Percentiles rank a stretch among this genome's conserved stretches.
phyloP scores from a whole-genome alignment of 2,329 filamentous ascomycete species.

The Xylaria sp. region DNA sequence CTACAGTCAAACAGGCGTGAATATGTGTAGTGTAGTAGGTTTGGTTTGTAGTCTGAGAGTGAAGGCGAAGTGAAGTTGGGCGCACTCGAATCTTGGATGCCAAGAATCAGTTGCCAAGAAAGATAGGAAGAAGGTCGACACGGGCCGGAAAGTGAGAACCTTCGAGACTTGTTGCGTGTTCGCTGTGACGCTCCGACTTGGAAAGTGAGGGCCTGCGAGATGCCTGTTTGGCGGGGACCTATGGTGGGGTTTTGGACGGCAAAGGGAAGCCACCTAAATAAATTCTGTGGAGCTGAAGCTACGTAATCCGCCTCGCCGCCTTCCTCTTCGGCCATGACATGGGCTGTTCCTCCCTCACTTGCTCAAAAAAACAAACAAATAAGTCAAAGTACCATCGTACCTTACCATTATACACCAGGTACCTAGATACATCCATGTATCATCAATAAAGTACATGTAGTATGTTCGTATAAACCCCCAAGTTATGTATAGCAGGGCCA shows the following conservation, averaged over 20 bases:
- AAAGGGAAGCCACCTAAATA: neutral
- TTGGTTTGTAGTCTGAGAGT: neutral
- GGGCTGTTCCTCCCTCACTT: no score
- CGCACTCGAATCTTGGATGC: neutral
- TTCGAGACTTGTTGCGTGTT: neutral
- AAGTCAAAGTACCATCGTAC: no score
- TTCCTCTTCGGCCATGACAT: no score
- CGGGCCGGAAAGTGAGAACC: neutral
- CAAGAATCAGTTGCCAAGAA: neutral
- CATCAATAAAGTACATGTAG: no score
- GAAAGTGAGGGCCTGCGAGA: neutral
- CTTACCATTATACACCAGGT: no score
- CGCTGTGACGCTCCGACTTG: neutral
- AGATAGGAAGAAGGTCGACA: neutral
- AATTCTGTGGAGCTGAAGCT: neutral
- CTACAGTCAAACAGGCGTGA: neutral
- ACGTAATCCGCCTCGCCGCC: slow-evolving; percentile 6
- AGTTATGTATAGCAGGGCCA: neutral
- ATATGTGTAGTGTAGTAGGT: neutral
- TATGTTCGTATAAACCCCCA: neutral
- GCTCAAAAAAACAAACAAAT: no score
- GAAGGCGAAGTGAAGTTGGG: neutral
- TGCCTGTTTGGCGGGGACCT: slow-evolving; percentile 6
- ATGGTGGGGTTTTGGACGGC: neutral
- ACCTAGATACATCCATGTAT: no score